These are phyloP conservation scores for Ophiostoma triangulosporum DNA, from an alignment of 2,329 filamentous ascomycete genomes.

Conservation along the genomic window DNA sequence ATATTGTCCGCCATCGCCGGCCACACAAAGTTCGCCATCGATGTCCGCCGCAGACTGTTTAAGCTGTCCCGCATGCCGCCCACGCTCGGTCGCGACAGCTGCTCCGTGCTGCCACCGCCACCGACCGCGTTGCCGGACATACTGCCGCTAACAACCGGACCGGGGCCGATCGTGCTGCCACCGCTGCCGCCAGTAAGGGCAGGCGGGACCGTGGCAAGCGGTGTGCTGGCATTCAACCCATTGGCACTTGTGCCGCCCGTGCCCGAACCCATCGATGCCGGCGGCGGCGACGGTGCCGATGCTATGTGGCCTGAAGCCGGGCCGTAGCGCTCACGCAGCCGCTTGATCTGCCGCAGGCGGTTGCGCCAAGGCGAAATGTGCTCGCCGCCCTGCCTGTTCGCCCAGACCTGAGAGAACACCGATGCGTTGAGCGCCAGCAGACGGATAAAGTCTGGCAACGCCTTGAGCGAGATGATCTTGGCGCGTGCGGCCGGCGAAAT, in stretches of 20 bases:
- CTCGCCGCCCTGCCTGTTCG: constrained; percentile 60
- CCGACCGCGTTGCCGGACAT: not conserved
- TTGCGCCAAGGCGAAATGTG: constrained; percentile 83
- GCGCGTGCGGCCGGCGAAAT: constrained; percentile 81
- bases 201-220: not conserved
- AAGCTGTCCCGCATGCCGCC: constrained; percentile 47
- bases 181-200: not conserved
- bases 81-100: constrained; percentile 14
- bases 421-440: constrained; percentile 85
- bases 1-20: constrained; percentile 29
- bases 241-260: not conserved
- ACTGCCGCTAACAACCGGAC: constrained; percentile 1
- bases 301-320: constrained; percentile 20
- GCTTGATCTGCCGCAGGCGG: constrained; percentile 71
- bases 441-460: constrained; percentile 73
- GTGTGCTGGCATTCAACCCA: not conserved
- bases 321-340: constrained; percentile 57
- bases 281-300: constrained; percentile 20
- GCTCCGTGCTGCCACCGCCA: constrained; percentile 2
- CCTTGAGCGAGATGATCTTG: constrained; percentile 75
- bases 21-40: constrained; percentile 51
- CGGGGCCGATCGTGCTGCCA: not conserved
- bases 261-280: constrained; percentile 17
- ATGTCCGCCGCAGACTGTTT: constrained; percentile 46
- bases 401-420: constrained; percentile 88